Base-by-base conservation (phyloP, 345 rosid genomes). In the Mercurialis annua region DNA sequence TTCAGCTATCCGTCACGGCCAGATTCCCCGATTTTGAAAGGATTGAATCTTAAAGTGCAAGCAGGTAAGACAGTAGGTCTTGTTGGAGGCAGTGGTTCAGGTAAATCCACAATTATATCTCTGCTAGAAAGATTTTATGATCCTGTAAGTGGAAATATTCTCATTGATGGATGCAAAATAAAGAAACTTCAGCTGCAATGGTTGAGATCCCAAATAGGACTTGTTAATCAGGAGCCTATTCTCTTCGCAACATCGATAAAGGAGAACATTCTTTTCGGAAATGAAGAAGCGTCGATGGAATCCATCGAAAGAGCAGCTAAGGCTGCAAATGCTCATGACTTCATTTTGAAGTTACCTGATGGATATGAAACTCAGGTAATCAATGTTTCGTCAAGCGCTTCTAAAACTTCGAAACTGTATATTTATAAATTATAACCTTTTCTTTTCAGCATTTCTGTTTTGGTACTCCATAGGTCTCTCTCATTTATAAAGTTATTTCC, bases 41-140 rank as follows among this genome's bases (percentile, higher is more conserved):
- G 80, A 31, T 76, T 87, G 66, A 75, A 74, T 74, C 84, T 87
- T 31, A 74, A 61, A 73, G 76, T 84, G 33, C 54, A 24, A 24
- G 78, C 84, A 1, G 83, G 89, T 34, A 77, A 59, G 66, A 79
- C 74, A 2, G 78, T 81, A 11, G 88, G 84, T 15, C 82, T 86
- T 48, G 87, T 84, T 24, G 87, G 92, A 62, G 73, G 80, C 16
- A 84, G 87, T 42, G 87, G 89, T 47, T 86, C 84, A 0, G 87
- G 86, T 58, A 82, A 86, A 72, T 86, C 91, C 36, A 82, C 88
- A 1, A 47, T 81, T 23, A 74, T 86, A 33, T 72, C 84, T 43
- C 74, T 86, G 79, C 80, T 82, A 0, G 83, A 86, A 65, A 80
- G 87, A 57, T 86, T 84, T 62, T 82, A 86, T 67, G 85, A 84